These are phyloP conservation scores for Wickerhamiella domercqiae DNA, from an alignment of 805 yeast genomes.

Conservation along the genomic window DNA sequence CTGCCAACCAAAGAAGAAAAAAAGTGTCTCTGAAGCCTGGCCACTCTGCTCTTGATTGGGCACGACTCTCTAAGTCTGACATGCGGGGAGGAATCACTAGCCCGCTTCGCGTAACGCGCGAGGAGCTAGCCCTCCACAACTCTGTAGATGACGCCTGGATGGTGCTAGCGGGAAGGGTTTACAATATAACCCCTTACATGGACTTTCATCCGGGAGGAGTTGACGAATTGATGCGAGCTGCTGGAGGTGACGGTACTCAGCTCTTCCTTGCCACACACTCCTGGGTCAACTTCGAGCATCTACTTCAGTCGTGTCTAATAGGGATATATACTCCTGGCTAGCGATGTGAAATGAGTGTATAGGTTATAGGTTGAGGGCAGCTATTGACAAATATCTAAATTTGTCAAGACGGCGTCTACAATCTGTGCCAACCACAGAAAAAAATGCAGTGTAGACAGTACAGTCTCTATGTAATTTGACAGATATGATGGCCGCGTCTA, in stretches of 20 bases:
- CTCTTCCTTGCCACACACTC: conserved; percentile 51
- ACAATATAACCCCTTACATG: conserved; percentile 72
- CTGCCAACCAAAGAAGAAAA: no score
- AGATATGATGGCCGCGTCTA: no score
- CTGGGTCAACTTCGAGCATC: conserved; percentile 76
- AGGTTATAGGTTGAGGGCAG: no score
- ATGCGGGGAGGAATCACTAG: conserved; percentile 23
- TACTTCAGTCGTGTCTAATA: conserved; percentile 62
- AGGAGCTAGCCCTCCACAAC: conserved; percentile 46
- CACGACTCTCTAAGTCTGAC: conserved; percentile 34
- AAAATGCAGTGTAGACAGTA: background rate
- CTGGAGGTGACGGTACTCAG: conserved; percentile 70
- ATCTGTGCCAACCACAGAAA: background rate
- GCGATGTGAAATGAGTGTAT: no score
- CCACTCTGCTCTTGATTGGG: conserved; percentile 83
- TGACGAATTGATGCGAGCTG: conserved; percentile 57
- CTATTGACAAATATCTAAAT: background rate
- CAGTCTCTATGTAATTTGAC: background rate
- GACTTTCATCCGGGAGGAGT: conserved; percentile 90
- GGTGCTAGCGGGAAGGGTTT: conserved; percentile 61
- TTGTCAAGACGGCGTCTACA: background rate
- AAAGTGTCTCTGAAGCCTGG: conserved; percentile 59
- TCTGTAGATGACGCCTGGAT: conserved; percentile 72
- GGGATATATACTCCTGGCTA: conserved; percentile 36
- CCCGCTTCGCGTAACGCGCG: conserved; percentile 27